Percentiles rank a stretch among this genome's conserved stretches.
Conservation (phyloP, 1,284 basidiomycete species). For the Porogramme epimiltina region DNA sequence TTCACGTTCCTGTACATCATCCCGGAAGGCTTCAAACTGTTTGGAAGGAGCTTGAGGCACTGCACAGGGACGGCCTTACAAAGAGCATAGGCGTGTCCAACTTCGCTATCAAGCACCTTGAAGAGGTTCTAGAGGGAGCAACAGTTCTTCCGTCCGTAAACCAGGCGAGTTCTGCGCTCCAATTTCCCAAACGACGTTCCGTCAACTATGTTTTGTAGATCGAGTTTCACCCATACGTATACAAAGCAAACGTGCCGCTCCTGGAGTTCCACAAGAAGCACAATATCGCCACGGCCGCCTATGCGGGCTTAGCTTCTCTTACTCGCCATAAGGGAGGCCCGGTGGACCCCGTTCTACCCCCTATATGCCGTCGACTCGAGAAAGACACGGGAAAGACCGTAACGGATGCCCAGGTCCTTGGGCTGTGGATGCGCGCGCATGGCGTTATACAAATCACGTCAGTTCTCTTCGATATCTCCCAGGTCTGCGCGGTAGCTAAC, state of each 20-base stretch:
- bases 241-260: constrained; percentile 56
- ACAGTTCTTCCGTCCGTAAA: constrained; percentile 69
- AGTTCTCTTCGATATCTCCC: constrained; percentile 26
- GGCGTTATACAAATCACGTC: constrained; percentile 58
- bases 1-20: constrained; percentile 62
- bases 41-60: constrained; percentile 76
- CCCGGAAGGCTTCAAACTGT: constrained; percentile 51
- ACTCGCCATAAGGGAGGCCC: constrained; percentile 56
- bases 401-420: constrained; percentile 36
- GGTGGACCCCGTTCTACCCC: constrained; percentile 42
- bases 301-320: constrained; percentile 63
- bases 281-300: constrained; percentile 69
- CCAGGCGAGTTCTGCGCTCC: constrained; percentile 54
- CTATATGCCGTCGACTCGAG: constrained; percentile 22
- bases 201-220: constrained; percentile 48
- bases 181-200: not conserved
- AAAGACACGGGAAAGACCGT: constrained; percentile 35
- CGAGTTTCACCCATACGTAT: constrained; percentile 82
- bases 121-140: constrained; percentile 47
- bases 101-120: constrained; percentile 68
- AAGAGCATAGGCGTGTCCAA: constrained; percentile 88
- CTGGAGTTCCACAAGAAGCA: constrained; percentile 57
- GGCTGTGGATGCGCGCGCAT: constrained; percentile 37
- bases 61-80: constrained; percentile 67
- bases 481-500: not conserved